A percentile compares a stretch with the other conserved stretches of the same genome.
phyloP scores from a whole-genome alignment of 1,139 yeast genomes.

The Taiozyma sp. region DNA sequence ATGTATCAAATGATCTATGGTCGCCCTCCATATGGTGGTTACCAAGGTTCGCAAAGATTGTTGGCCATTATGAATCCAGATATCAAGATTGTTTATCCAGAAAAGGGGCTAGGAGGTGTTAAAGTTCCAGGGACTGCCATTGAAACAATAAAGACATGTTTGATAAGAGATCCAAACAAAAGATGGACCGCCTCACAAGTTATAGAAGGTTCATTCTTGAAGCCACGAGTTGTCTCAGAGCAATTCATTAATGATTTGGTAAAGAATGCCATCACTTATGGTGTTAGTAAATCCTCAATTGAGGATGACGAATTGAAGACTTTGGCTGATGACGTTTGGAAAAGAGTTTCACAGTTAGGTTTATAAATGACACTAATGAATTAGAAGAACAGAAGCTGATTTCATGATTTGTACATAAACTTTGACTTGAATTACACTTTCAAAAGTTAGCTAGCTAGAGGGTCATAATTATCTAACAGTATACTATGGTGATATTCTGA shows the following conservation, averaged over 20 bases:
- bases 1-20: slow-evolving; percentile 95
- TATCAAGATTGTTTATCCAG: slow-evolving; percentile 69
- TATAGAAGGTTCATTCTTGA: slow-evolving; percentile 54
- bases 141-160: slow-evolving; percentile 69
- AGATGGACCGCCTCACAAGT: slow-evolving; percentile 66
- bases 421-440: no score
- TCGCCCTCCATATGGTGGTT: slow-evolving; percentile 82
- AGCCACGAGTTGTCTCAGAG: slow-evolving; percentile 70
- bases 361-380: slow-evolving; percentile 3
- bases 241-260: slow-evolving; percentile 66
- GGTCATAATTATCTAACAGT: no score
- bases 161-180: slow-evolving; percentile 65
- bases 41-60: slow-evolving; percentile 73
- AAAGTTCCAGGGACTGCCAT: slow-evolving; percentile 66
- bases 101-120: slow-evolving; percentile 56
- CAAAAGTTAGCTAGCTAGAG: no score
- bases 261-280: slow-evolving; percentile 48
- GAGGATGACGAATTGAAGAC: slow-evolving; percentile 37
- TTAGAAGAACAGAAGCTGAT: no score
- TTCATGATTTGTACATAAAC: no score
- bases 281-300: slow-evolving; percentile 18
- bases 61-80: slow-evolving; percentile 87
- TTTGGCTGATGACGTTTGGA: slow-evolving; percentile 52
- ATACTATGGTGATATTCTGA: no score
- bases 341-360: slow-evolving; percentile 23